Evolutionary conservation across 139 green algal species (phyloP).

Genomic region (Chara braunii): DNA sequence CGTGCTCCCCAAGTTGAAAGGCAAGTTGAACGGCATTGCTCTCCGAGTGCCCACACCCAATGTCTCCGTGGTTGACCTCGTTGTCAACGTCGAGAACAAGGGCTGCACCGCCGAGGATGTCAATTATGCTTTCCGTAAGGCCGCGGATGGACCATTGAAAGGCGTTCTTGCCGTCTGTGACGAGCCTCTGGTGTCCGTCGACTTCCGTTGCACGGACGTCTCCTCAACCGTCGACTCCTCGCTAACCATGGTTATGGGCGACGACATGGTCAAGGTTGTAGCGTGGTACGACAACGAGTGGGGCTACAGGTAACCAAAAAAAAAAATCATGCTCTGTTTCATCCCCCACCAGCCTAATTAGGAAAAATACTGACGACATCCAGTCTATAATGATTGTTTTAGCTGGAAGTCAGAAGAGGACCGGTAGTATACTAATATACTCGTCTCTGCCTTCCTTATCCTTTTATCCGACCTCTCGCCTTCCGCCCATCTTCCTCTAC

Average conservation of each 20-base stretch:
- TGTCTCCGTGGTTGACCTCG: slow-evolving; percentile 96
- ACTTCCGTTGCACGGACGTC: slow-evolving; percentile 82
- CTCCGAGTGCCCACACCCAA: slow-evolving; percentile 98
- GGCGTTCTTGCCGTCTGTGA: slow-evolving; percentile 86
- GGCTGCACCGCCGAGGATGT: slow-evolving; percentile 96
- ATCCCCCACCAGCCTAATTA: too few species aligned
- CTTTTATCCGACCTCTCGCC: too few species aligned
- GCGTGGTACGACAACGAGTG: slow-evolving; percentile 66
- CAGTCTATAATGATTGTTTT: too few species aligned
- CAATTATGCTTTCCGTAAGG: slow-evolving; percentile 92
- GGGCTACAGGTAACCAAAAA: slow-evolving; percentile 34
- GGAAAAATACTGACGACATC: too few species aligned
- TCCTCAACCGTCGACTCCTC: slow-evolving; percentile 88
- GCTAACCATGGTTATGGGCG: slow-evolving; percentile 92
- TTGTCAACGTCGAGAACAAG: slow-evolving; percentile 94
- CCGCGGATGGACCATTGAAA: slow-evolving; percentile 56
- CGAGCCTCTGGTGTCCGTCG: slow-evolving; percentile 88
- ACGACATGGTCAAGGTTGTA: slow-evolving; percentile 67
- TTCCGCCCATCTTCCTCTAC: too few species aligned
- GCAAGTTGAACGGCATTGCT: slow-evolving; percentile 76
- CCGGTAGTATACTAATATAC: too few species aligned
- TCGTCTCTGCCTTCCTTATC: too few species aligned
- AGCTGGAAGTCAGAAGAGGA: too few species aligned
- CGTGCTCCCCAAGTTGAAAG: slow-evolving; percentile 72
- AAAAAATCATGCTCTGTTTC: too few species aligned